Percentiles rank a stretch among this genome's conserved stretches.
Evolutionary conservation across 2,329 filamentous ascomycete genomes (phyloP).

Genomic region (Macrophomina tecta): DNA sequence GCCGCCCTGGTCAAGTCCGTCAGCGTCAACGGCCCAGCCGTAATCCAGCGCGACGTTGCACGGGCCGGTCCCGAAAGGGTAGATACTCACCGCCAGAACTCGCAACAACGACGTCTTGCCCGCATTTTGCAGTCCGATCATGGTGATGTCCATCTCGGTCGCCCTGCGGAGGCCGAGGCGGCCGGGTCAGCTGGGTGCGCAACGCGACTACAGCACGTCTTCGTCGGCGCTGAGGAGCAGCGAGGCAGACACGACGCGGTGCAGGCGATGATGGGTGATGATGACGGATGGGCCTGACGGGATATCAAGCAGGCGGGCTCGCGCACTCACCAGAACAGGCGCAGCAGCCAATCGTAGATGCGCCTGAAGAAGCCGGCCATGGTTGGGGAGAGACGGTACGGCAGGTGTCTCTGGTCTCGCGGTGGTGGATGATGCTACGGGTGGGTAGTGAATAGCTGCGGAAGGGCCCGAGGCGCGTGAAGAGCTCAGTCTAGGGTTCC

Average conservation of each 20-base stretch:
- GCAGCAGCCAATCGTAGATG: conserved; percentile 97
- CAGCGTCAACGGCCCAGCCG: conserved; percentile 11
- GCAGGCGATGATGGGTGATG: conserved; percentile 11
- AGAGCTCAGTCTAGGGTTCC: conserved; percentile 26
- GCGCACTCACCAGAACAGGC: conserved; percentile 86
- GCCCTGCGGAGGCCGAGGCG: conserved; percentile 66
- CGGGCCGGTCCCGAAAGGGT: conserved; percentile 41
- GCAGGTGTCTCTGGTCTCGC: neutral
- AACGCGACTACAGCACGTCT: neutral
- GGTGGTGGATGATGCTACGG: conserved; percentile 2
- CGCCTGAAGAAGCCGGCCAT: conserved; percentile 94
- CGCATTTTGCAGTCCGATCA: conserved; percentile 97
- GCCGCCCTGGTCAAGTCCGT: conserved; percentile 70
- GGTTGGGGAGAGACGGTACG: conserved; percentile 4
- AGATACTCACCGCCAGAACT: conserved; percentile 84
- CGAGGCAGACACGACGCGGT: conserved; percentile 10
- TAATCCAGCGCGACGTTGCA: conserved; percentile 35
- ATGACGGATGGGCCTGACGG: conserved; percentile 30
- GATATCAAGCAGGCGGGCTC: neutral
- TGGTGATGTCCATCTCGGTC: conserved; percentile 99
- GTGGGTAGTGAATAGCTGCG: conserved; percentile 24
- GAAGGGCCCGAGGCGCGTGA: conserved; percentile 25
- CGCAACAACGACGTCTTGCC: conserved; percentile 95
- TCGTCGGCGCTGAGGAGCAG: neutral
- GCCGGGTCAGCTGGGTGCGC: conserved; percentile 34